These are phyloP conservation scores for Datura wrightii DNA, from an alignment of 257 asterid species.

Conservation along the genomic window DNA sequence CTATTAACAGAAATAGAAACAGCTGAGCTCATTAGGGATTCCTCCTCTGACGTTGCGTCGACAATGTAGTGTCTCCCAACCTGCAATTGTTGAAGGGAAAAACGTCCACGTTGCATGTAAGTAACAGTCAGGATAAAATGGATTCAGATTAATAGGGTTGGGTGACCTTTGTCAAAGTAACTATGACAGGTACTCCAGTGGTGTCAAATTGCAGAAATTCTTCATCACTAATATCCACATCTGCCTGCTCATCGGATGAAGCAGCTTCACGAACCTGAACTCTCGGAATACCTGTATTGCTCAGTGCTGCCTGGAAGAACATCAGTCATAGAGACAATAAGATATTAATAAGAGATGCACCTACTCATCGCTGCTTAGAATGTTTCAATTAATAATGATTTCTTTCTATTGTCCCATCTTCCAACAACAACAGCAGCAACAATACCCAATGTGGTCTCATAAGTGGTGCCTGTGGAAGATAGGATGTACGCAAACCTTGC, in stretches of 20 bases:
- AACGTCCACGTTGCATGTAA: neutral
- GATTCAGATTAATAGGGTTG: neutral
- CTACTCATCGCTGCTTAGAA: neutral
- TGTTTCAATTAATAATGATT: neutral
- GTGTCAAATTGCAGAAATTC: slow-evolving; percentile 87
- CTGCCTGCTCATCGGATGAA: slow-evolving; percentile 69
- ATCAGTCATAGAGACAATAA: neutral
- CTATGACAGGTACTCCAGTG: slow-evolving; percentile 69
- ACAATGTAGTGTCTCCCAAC: slow-evolving; percentile 81
- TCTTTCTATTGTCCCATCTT: neutral
- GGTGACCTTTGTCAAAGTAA: slow-evolving; percentile 84
- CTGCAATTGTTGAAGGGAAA: slow-evolving; percentile 42
- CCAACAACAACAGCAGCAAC: no score
- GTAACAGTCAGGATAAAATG: neutral
- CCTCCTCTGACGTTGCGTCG: slow-evolving; percentile 93
- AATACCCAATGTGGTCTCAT: no score
- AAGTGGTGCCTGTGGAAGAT: no score
- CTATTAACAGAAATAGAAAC: slow-evolving; percentile 76
- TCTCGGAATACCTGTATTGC: slow-evolving; percentile 83
- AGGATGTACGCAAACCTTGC: no score
- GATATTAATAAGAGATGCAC: neutral
- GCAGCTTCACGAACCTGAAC: slow-evolving; percentile 68
- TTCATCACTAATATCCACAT: slow-evolving; percentile 83
- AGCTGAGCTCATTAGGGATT: slow-evolving; percentile 93
- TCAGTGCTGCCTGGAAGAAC: slow-evolving; percentile 72